These are phyloP conservation scores for Penicillium vulpinum DNA, from an alignment of 2,329 filamentous ascomycete species.

Conservation along the genomic window DNA sequence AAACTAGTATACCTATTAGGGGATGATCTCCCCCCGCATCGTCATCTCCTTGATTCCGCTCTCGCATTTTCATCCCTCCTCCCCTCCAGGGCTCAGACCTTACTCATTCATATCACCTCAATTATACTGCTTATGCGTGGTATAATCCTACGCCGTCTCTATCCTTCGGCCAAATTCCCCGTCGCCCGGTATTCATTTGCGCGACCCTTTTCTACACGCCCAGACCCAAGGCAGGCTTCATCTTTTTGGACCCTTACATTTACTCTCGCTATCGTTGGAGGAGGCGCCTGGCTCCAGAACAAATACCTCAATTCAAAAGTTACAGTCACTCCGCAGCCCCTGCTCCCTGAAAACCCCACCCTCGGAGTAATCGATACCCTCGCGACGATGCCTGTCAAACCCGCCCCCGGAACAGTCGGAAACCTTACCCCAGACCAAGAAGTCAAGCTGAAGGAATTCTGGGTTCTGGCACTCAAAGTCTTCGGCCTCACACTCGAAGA, in stretches of 20 bases:
- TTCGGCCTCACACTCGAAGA: slow-evolving; percentile 59
- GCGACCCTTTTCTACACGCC: slow-evolving; percentile 30
- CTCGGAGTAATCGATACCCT: slow-evolving; percentile 40
- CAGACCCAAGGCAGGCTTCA: slow-evolving; percentile 36
- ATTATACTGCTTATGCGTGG: slow-evolving; percentile 37
- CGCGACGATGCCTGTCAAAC: slow-evolving; percentile 35
- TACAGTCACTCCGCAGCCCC: slow-evolving; percentile 8
- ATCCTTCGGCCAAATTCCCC: slow-evolving; percentile 33
- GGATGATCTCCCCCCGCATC: slow-evolving; percentile 7
- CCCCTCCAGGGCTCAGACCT: neutral
- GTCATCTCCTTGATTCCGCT: slow-evolving; percentile 8
- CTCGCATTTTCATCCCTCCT: neutral
- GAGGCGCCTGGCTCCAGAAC: slow-evolving; percentile 37
- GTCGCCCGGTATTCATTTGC: slow-evolving; percentile 21
- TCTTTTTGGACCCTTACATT: slow-evolving; percentile 41
- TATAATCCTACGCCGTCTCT: slow-evolving; percentile 29
- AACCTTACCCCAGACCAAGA: slow-evolving; percentile 90
- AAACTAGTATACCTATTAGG: neutral
- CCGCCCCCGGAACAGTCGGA: slow-evolving; percentile 67
- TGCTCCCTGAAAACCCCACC: slow-evolving; percentile 24
- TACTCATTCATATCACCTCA: slow-evolving; percentile 1
- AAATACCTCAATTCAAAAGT: slow-evolving; percentile 29
- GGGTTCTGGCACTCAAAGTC: slow-evolving; percentile 72
- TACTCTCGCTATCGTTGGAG: slow-evolving; percentile 34
- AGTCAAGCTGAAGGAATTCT: slow-evolving; percentile 82